These are phyloP conservation scores for Cocos nucifera DNA, from an alignment of 176 grass and related monocot genomes.

Conservation along the genomic window DNA sequence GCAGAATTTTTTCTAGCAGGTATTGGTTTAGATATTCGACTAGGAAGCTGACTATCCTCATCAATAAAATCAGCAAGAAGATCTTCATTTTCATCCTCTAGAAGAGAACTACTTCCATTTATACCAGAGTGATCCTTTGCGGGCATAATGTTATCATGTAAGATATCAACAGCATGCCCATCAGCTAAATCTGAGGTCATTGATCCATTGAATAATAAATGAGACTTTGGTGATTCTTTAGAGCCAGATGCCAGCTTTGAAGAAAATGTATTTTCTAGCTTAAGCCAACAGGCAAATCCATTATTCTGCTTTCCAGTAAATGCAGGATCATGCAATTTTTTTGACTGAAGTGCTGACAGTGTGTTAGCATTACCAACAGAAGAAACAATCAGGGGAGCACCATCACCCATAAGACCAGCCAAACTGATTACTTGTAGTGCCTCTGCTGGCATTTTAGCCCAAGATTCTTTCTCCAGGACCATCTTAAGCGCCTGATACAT, in stretches of 20 bases:
- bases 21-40: constrained; percentile 64
- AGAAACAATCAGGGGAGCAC: constrained; percentile 61
- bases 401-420: constrained; percentile 90
- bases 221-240: constrained; percentile 57
- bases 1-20: constrained; percentile 45
- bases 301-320: constrained; percentile 40
- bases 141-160: constrained; percentile 15
- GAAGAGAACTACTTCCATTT: constrained; percentile 46
- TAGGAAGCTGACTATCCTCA: constrained; percentile 98
- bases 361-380: constrained; percentile 29
- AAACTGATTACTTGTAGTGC: constrained; percentile 74
- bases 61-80: constrained; percentile 99
- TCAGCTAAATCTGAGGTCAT: constrained; percentile 22
- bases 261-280: constrained; percentile 66
- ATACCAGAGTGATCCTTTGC: constrained; percentile 16
- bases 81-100: constrained; percentile 97
- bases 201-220: constrained; percentile 30
- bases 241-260: constrained; percentile 53
- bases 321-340: constrained; percentile 27
- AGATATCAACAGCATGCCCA: constrained; percentile 12
- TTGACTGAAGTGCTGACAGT: constrained; percentile 37
- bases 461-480: constrained; percentile 94
- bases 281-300: constrained; percentile 75
- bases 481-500: constrained; percentile 79
- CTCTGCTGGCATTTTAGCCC: constrained; percentile 75